Base-by-base conservation (phyloP, 257 asterid genomes). In the Gentiana straminea region DNA sequence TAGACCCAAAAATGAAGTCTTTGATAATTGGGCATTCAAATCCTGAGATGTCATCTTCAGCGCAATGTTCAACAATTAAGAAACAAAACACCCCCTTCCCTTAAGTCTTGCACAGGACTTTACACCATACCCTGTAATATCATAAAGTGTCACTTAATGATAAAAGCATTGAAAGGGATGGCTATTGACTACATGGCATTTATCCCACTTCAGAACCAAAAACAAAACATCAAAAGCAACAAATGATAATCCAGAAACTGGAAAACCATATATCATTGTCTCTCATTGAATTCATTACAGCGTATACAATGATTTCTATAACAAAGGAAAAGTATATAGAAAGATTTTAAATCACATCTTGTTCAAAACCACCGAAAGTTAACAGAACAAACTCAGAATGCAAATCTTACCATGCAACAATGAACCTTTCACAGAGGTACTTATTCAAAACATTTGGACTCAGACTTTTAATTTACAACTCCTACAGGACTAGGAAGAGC, bases 41-140 rank as follows among this genome's bases (percentile, higher is more conserved):
- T 58, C 65, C 38, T 62, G 83, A 1, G 93, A 77, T 24, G 89
- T 51, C 97, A 89, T 90, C 72, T 78, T 75, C 71, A 4, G 56
- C 59, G 32, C 68, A 39, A 52, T 15, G 43, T 57, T 61, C 4
- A 38, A n/a, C 24, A 24, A 24, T 24, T 24, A 24, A 24, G 24
- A 24, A 24, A 24, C 24, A 24, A 24, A 24, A 24, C 8, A 10
- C 45, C 68, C 67, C 64, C 57, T 39, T 61, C 63, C 68, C 58
- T 39, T 45, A 39, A 4, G 50, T 61, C 58, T 59, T 33, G 8
- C n/a, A 48, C 61, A 43, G 48, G 54, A 65, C 57, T 49, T 56
- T 69, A 80, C 51, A 69, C 75, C 80, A 76, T 60, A 55, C 77
- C 65, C 38, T 84, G 88, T 80, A 58, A 86, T 69, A 62, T 75